Base-by-base conservation (phyloP, 768 basidiomycete genomes). In the Obba rivulosa region DNA sequence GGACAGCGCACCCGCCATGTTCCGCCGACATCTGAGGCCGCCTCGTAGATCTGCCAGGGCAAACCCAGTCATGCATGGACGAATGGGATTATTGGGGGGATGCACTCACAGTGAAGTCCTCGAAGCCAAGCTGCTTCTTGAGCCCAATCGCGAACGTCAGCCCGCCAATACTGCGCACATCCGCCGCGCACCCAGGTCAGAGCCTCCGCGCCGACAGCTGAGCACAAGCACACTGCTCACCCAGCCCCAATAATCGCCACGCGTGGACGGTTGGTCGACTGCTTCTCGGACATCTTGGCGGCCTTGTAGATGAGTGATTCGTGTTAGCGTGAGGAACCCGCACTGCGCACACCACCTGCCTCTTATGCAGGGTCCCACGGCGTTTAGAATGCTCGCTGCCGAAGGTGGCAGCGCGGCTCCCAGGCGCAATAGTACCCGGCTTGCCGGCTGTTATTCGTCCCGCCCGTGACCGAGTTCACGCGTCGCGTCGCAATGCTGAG, bases 1-100 rank as follows among this genome's bases (percentile, higher is more conserved):
- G n/a, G 7, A 9, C 9, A 42, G 9, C 16, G 20, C 2, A 22
- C 20, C 47, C 55, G 47, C 62, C 62, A 64, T 2, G 62, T 63
- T 8, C 62, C 62, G 2, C 62, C 62, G 13, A 68, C 50, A 18
- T 55, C 62, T 8, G 46, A 39, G 4, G 57, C 48, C 41, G 60
- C 58, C 46, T 69, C 68, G 46, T 66, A 66, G 25, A 69, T 65
- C 69, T 70, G 13, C n/a, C 22, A 23, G 18, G 36, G 25, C 34
- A 20, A 18, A 45, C 31, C 14, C 41, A 42, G 23, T 22, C 20
- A 25, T n/a, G 13, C 18, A 8, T 44, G 21, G 16, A 5, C 10
- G 3, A 13, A 11, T 23, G 20, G 9, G 42, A 35, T 34, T 16
- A 24, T 1, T 24, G 20, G 18, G 11, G n/a, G n/a, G 2, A 7